These are phyloP conservation scores for Scedosporium dehoogii DNA, from an alignment of 2,329 filamentous ascomycete genomes.

Conservation along the genomic window DNA sequence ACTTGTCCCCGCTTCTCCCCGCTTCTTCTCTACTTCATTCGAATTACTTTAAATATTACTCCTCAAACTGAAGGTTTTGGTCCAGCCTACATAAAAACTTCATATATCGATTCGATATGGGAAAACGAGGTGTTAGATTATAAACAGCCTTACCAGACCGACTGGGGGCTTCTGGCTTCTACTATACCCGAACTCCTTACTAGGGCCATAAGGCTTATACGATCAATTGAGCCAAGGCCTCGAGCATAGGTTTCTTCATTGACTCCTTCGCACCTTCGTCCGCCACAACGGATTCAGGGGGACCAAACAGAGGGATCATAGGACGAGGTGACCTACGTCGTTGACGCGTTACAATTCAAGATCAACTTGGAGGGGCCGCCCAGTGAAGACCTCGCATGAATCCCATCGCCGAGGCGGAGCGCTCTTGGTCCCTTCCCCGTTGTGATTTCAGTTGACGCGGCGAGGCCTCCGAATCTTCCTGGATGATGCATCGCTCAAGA, in stretches of 20 bases:
- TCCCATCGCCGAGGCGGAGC: constrained; percentile 31
- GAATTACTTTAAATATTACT: too few species aligned
- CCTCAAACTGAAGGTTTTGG: too few species aligned
- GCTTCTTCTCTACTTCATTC: too few species aligned
- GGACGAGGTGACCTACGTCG: constrained; percentile 29
- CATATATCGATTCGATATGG: too few species aligned
- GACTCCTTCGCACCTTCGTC: neutral
- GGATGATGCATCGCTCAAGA: neutral
- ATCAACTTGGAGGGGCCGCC: constrained; percentile 28
- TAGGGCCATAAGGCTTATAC: neutral
- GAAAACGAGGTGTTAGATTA: too few species aligned
- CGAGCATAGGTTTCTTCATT: neutral
- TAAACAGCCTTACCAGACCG: too few species aligned
- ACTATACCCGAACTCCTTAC: neutral
- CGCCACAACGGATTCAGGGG: neutral
- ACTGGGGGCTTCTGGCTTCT: neutral
- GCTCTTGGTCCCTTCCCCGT: constrained; percentile 27
- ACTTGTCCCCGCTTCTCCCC: too few species aligned
- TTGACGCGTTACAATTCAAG: constrained; percentile 34
- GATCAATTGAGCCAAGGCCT: neutral
- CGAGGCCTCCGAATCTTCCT: neutral
- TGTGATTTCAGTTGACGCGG: constrained; percentile 22
- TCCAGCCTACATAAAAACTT: too few species aligned
- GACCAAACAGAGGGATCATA: neutral
- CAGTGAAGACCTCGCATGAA: constrained; percentile 34